Conservation (phyloP, 139 green algal genomes). For the Nannochloris sp. region DNA sequence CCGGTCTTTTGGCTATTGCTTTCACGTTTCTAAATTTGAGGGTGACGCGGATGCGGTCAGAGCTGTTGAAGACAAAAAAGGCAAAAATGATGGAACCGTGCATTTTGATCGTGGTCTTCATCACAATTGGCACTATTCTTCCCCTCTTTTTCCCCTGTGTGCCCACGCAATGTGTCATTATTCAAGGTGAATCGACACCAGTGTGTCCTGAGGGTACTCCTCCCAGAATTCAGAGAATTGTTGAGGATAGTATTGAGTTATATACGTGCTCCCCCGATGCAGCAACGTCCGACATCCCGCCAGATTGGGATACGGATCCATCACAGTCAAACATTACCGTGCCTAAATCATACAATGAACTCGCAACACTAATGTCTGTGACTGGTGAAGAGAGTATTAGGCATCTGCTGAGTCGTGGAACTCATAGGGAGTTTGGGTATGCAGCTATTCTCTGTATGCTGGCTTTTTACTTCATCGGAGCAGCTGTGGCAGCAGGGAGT, state of each 20-base stretch:
- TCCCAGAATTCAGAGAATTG: constrained; percentile 37
- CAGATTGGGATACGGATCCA: constrained; percentile 17
- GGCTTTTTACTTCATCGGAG: constrained; percentile 53
- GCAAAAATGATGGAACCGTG: constrained; percentile 58
- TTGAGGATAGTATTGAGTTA: constrained; percentile 50
- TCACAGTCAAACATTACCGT: constrained; percentile 23
- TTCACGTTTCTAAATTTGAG: constrained; percentile 76
- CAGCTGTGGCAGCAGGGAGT: constrained; percentile 24
- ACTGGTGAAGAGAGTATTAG: constrained; percentile 74
- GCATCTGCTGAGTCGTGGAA: constrained; percentile 67
- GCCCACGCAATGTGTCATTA: constrained; percentile 40
- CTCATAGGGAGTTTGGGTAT: constrained; percentile 77
- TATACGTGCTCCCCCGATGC: constrained; percentile 50
- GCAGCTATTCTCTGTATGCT: constrained; percentile 53
- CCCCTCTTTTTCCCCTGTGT: constrained; percentile 72
- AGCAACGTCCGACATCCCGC: constrained; percentile 19
- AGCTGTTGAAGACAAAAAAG: constrained; percentile 24
- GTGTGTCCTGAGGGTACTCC: constrained; percentile 39
- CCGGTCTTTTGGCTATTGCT: constrained; percentile 50
- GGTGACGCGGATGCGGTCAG: constrained; percentile 23
- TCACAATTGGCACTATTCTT: constrained; percentile 67
- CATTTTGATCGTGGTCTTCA: constrained; percentile 64
- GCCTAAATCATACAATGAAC: constrained; percentile 68
- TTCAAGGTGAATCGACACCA: constrained; percentile 34
- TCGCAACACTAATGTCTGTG: constrained; percentile 69